phyloP scores from a whole-genome alignment of 345 rosid genomes.

The Atalantia buxifolia region DNA sequence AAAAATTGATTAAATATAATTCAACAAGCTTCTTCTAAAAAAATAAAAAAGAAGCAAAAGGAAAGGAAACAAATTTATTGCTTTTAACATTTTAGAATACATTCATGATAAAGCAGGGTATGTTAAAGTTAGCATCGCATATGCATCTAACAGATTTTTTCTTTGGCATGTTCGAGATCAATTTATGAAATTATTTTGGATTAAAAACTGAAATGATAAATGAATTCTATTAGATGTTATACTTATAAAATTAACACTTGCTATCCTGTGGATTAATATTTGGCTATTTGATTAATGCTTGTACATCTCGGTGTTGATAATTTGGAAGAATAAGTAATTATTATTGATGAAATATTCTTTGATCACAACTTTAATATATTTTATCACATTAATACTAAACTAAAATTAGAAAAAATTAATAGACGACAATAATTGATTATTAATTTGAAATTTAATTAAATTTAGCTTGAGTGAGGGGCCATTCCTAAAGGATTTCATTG shows the following conservation, averaged over 20 bases:
- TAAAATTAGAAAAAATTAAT: too few relatives aligned
- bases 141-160: neutral
- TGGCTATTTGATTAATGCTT: too few relatives aligned
- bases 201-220: neutral
- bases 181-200: neutral
- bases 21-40: neutral
- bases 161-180: neutral
- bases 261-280: too few relatives aligned
- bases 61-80: neutral
- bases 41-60: too few relatives aligned
- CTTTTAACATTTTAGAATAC: neutral
- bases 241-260: neutral
- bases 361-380: too few relatives aligned
- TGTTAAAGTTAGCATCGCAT: neutral
- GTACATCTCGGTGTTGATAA: too few relatives aligned
- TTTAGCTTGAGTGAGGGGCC: constrained; percentile 8
- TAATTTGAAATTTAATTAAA: too few relatives aligned
- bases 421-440: too few relatives aligned
- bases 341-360: too few relatives aligned
- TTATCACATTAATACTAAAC: too few relatives aligned
- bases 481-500: constrained; percentile 78
- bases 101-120: neutral
- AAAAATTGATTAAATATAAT: neutral
- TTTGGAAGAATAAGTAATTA: too few relatives aligned
- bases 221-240: neutral